A percentile compares a stretch with the other conserved stretches of the same genome.
Evolutionary conservation across 805 yeast genomes (phyloP).

Genomic region (Saccharomycopsis synnaedendra): DNA sequence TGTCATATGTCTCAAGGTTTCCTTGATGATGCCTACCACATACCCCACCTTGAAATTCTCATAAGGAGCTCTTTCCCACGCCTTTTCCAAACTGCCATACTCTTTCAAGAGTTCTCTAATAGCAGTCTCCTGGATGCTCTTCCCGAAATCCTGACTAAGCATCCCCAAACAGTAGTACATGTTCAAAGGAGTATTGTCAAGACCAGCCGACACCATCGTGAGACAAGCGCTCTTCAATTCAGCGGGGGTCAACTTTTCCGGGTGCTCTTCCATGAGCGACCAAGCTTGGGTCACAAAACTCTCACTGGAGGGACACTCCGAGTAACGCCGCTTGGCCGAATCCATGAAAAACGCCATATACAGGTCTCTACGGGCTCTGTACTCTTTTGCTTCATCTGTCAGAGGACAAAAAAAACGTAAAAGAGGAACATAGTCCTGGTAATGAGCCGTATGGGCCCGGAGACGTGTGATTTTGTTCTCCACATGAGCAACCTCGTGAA

Average conservation of each 20-base stretch:
- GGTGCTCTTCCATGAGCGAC: constrained; percentile 6
- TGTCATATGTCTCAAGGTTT: constrained; percentile 49
- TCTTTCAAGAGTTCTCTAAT: constrained; percentile 26
- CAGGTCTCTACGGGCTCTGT: constrained; percentile 32
- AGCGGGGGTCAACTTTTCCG: constrained; percentile 20
- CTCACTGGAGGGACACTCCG: constrained; percentile 18
- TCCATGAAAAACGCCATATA: constrained; percentile 33
- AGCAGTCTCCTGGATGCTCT: constrained; percentile 33
- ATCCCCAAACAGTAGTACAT: constrained; percentile 52
- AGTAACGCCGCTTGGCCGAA: constrained; percentile 21
- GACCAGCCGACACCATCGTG: constrained; percentile 71
- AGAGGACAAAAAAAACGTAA: constrained; percentile 25
- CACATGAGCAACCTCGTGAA: constrained; percentile 41
- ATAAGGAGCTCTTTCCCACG: constrained; percentile 25
- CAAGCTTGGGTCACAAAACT: constrained; percentile 25
- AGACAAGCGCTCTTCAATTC: constrained; percentile 53
- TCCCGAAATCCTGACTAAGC: constrained; percentile 32
- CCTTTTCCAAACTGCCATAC: constrained; percentile 24
- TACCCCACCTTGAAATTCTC: constrained; percentile 31
- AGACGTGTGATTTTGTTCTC: constrained; percentile 46
- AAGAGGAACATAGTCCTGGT: constrained; percentile 42
- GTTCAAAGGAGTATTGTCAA: constrained; percentile 60
- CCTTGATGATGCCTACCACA: constrained; percentile 47
- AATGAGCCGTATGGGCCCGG: constrained; percentile 46
- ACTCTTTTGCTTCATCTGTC: constrained; percentile 21